Conservation (phyloP, 805 yeast genomes). For the Pachysolen tannophilus region DNA sequence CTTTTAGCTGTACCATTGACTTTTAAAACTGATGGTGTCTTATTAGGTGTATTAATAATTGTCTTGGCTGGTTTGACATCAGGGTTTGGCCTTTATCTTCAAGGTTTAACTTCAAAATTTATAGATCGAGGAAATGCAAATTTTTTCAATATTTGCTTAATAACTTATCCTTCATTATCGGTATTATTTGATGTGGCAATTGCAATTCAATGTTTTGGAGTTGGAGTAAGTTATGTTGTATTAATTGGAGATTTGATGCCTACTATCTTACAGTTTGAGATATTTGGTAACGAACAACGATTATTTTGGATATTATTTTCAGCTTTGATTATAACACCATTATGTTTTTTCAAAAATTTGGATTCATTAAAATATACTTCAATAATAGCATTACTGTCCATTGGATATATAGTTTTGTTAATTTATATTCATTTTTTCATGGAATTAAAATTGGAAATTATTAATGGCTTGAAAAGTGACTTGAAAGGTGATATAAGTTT, state of each 20-base stretch:
- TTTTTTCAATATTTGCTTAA: constrained; percentile 61
- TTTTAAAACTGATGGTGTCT: constrained; percentile 57
- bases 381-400: constrained; percentile 58
- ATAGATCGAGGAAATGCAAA: constrained; percentile 56
- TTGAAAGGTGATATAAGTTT: constrained; percentile 35
- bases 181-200: constrained; percentile 70
- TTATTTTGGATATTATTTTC: constrained; percentile 50
- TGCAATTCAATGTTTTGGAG: constrained; percentile 74
- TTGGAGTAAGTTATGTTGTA: constrained; percentile 61
- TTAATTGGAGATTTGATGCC: constrained; percentile 76
- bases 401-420: constrained; percentile 51
- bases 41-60: constrained; percentile 48
- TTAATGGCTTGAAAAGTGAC: constrained; percentile 32
- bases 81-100: constrained; percentile 58
- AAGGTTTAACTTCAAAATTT: constrained; percentile 49
- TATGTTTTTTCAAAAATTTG: constrained; percentile 51
- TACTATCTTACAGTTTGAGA: constrained; percentile 29
- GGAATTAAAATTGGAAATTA: constrained; percentile 15
- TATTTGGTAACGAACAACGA: constrained; percentile 21
- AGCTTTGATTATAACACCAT: constrained; percentile 48
- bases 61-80: constrained; percentile 58
- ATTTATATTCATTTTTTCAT: constrained; percentile 42
- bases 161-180: constrained; percentile 65
- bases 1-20: constrained; percentile 70
- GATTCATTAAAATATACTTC: constrained; percentile 69